Percentiles rank a stretch among this genome's conserved stretches.
These are phyloP conservation scores for Colletotrichum horii DNA, from an alignment of 2,329 filamentous ascomycete species.

Conservation along the genomic window DNA sequence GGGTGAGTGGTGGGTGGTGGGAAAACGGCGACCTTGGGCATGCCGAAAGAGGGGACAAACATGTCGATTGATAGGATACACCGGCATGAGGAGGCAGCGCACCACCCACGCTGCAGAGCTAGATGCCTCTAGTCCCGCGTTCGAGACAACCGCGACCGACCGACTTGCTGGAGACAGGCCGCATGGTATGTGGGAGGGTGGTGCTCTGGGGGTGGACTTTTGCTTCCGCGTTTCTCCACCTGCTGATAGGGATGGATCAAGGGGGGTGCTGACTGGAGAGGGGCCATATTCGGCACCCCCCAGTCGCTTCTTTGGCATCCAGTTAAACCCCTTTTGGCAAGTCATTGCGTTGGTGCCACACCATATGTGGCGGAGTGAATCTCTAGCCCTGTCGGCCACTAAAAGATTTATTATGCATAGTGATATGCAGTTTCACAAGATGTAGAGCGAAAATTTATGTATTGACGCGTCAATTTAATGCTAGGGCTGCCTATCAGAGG, in stretches of 20 bases:
- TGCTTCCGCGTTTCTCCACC: conserved; percentile 1
- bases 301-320: too few species aligned
- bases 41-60: background rate
- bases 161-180: background rate
- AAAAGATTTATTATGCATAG: too few species aligned
- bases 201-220: background rate
- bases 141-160: background rate
- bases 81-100: background rate
- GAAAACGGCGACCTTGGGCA: background rate
- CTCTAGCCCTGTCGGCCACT: too few species aligned
- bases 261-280: background rate
- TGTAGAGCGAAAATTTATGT: too few species aligned
- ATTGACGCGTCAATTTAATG: too few species aligned
- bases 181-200: background rate
- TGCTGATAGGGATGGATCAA: background rate
- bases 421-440: too few species aligned
- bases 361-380: too few species aligned
- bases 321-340: too few species aligned
- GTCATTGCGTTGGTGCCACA: too few species aligned
- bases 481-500: too few species aligned
- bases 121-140: background rate
- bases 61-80: conserved; percentile 5
- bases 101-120: background rate
- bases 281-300: too few species aligned
- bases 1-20: background rate